A percentile compares a stretch with the other conserved stretches of the same genome.
Evolutionary conservation across 768 basidiomycete genomes (phyloP).

Genomic region (Hypholoma sublateritium): DNA sequence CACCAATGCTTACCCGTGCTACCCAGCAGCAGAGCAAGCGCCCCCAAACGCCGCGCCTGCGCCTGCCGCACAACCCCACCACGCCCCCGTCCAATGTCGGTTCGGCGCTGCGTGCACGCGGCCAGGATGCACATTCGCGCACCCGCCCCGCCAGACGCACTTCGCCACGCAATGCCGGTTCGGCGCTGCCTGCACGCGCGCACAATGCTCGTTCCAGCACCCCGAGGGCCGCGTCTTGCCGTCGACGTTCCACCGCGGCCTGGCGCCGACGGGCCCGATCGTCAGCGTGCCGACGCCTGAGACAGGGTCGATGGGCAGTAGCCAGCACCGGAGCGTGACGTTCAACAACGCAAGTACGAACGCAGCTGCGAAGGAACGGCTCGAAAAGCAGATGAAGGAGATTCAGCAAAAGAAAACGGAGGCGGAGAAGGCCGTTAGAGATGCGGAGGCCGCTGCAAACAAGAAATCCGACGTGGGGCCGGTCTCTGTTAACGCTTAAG

Average conservation of each 20-base stretch:
- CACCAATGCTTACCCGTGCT: constrained; percentile 12
- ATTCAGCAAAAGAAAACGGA: constrained; percentile 64
- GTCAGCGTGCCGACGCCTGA: constrained; percentile 63
- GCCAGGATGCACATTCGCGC: constrained; percentile 64
- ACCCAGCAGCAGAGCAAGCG: constrained; percentile 37
- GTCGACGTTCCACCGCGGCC: constrained; percentile 75
- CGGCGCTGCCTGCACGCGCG: constrained; percentile 82
- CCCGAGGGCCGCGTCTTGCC: constrained; percentile 85
- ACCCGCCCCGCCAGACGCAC: constrained; percentile 51
- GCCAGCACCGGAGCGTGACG: constrained; percentile 68
- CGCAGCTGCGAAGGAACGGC: constrained; percentile 44
- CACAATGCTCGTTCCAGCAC: constrained; percentile 87
- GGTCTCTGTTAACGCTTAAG: constrained; percentile 43
- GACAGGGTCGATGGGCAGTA: constrained; percentile 64
- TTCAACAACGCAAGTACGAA: constrained; percentile 53
- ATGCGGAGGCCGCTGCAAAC: constrained; percentile 57
- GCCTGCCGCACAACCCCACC: constrained; percentile 24
- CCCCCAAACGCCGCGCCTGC: constrained; percentile 27
- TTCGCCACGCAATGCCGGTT: constrained; percentile 71
- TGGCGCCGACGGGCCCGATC: constrained; percentile 58
- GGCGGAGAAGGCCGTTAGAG: constrained; percentile 65
- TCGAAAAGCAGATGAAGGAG: constrained; percentile 50
- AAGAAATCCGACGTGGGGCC: constrained; percentile 62
- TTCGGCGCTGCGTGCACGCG: constrained; percentile 75
- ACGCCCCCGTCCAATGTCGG: constrained; percentile 51